Evolutionary conservation across 2,329 filamentous ascomycete genomes (phyloP).

Genomic region (Fusarium lateritium): DNA sequence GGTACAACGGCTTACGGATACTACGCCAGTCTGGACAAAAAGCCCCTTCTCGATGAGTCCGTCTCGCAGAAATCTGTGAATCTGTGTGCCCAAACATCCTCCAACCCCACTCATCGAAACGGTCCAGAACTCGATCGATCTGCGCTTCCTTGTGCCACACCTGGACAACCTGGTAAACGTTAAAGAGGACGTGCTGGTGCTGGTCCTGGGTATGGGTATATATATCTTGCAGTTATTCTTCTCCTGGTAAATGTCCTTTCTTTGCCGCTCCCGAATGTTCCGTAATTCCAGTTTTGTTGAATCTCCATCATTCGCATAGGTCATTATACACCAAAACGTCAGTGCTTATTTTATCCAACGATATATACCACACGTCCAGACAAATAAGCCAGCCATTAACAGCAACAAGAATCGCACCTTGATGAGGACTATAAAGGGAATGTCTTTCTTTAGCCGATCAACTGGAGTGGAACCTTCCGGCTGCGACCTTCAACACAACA

Average conservation of each 20-base stretch:
- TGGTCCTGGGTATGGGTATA: slow-evolving; percentile 22
- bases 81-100: slow-evolving; percentile 27
- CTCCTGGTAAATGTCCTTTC: slow-evolving; percentile 1
- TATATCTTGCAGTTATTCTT: slow-evolving; percentile 37
- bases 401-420: not conserved
- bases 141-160: slow-evolving; percentile 51
- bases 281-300: not conserved
- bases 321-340: not conserved
- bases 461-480: not conserved
- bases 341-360: not conserved
- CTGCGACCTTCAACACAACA: not conserved
- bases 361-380: not conserved
- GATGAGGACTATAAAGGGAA: not conserved
- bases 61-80: slow-evolving; percentile 26
- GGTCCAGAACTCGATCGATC: slow-evolving; percentile 52
- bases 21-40: slow-evolving; percentile 6
- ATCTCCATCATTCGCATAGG: not conserved
- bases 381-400: not conserved
- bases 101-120: slow-evolving; percentile 45
- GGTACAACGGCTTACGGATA: slow-evolving; percentile 26
- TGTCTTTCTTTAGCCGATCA: not conserved
- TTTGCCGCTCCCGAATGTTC: not conserved
- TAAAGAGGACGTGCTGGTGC: slow-evolving; percentile 9
- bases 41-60: slow-evolving; percentile 31
- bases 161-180: slow-evolving; percentile 35